Evolutionary conservation across 306 rosid genomes (phyloP), one percentile per base, ranked within the genome.

Genomic region (Abrus pulchellus): DNA sequence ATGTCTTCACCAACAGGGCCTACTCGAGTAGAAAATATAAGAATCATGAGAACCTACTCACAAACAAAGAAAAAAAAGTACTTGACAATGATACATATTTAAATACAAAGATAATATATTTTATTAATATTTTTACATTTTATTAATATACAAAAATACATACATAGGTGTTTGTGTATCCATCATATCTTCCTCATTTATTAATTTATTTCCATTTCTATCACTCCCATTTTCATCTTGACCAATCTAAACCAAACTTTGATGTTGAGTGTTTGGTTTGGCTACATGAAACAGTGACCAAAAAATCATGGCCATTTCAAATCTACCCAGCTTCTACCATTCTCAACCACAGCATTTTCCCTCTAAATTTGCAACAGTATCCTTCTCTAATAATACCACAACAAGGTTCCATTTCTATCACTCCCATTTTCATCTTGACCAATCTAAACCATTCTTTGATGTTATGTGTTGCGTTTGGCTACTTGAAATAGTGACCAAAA

Each of bases 1-100:
- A 88, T 61, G 28, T 88, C 91, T 1, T 85, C 89, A 32, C 85
- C 87, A 76, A 83, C 82, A 45, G 91, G 91, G 27, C 91, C 91
- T 88, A 65, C 12, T 30, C 33, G 59, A 2, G 54, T 7, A 5
- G 34, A 7, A 72, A 77, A 5, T 29, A 77, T 30, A 60, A 14
- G n/a, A 55, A 72, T 44, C 68, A 65, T 41, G 20, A 81, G 56
- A 74, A 45, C 66, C 44, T 38, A 14, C 44, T 20, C 2, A 30
- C n/a, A 71, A 5, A 48, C 7, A 74, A 44, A 55, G 13, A 50
- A 76, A 29, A 54, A 41, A 47, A 20, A 34, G 56, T 32, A 11
- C 10, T 62, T 44, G 44, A 43, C 2, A 9, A 5, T 68, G 20
- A 59, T 40, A 34, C 14, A 70, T 71, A n/a, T 36, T 55, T 45